Base-by-base conservation (phyloP, 495 filamentous ascomycete species). In the Neurospora sp. region DNA sequence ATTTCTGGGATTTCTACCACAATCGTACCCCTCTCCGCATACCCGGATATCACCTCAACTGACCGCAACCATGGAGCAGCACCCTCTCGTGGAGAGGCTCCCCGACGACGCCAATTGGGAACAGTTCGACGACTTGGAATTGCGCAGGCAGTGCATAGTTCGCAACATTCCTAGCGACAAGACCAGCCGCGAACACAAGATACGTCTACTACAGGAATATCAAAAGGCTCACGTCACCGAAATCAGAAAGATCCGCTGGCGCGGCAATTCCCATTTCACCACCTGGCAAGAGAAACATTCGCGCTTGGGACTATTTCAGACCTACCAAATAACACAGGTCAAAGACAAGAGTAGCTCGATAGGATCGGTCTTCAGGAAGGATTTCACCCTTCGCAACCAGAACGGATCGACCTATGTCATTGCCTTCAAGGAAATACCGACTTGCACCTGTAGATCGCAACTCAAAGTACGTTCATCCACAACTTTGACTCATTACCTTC, bases 121-220 rank as follows among this genome's bases (percentile, higher is more conserved):
- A 1, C 0, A 31, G 48, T 1, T 27, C 48, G 2, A 16, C 0
- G 3, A 16, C 1, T 14, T 1, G 20, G 0, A 0, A 8, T 31
- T 59, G 22, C 22, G 2, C 48, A 16, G 5, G 11, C 48, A 59
- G 16, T 59, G 48, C 2, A 0, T 8, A 8, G 0, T 31, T 4
- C 48, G 48, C 48, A 59, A 59, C 12, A 27, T 59, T 31, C 11
- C 11, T 0, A 31, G 0, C 12, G 22, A 59, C 1, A 0, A 59
- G 1, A 14, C 20, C 11, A 59, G 0, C 12, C 5, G 48, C 5
- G 0, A 8, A 0, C 0, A 31, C 10, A 59, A 1, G 20, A 31
- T 59, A 31, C 48, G 48, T 16, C 0, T 59, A 16, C 22, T 59
- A 3, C 2, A 59, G 2, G 5, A 14, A 1, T 59, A 59, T 16